Conservation (phyloP, 2,329 filamentous ascomycete species). For the Raffaelea arxii region DNA sequence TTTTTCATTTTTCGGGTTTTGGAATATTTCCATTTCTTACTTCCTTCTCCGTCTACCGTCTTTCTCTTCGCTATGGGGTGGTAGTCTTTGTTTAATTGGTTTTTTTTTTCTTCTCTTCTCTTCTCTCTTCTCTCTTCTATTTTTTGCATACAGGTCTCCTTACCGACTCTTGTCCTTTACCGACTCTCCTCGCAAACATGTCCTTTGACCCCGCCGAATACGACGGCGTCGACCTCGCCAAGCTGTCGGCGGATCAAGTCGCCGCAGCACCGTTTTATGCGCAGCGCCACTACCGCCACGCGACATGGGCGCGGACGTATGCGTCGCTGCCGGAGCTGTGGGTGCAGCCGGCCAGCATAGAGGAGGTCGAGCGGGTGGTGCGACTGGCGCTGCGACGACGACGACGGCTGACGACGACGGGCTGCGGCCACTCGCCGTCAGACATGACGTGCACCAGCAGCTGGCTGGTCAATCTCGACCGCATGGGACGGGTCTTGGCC, state of each 20-base stretch:
- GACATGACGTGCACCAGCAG: constrained; percentile 86
- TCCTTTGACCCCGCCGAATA: constrained; percentile 11
- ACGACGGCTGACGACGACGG: constrained; percentile 74
- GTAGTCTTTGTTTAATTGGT: too few species aligned
- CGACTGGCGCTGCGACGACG: constrained; percentile 72
- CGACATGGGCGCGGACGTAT: constrained; percentile 93
- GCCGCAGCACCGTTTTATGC: constrained; percentile 63
- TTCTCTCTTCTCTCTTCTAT: not conserved
- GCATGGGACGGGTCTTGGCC: constrained; percentile 62
- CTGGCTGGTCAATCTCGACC: constrained; percentile 91
- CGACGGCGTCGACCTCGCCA: constrained; percentile 11
- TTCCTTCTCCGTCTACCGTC: too few species aligned
- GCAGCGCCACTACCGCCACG: constrained; percentile 61
- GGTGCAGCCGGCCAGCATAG: constrained; percentile 68
- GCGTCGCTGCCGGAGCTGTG: constrained; percentile 84
- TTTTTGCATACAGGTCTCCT: not conserved
- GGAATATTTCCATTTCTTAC: too few species aligned
- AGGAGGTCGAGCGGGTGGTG: constrained; percentile 76
- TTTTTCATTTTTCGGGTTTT: too few species aligned
- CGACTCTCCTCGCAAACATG: not conserved
- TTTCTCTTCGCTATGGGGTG: too few species aligned
- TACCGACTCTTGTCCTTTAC: not conserved
- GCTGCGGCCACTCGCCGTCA: constrained; percentile 85
- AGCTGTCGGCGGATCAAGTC: not conserved
- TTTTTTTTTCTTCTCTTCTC: not conserved